A percentile compares a stretch with the other conserved stretches of the same genome.
phyloP scores from a whole-genome alignment of 176 grass and related monocot genomes.

The Aegilops bicornis region DNA sequence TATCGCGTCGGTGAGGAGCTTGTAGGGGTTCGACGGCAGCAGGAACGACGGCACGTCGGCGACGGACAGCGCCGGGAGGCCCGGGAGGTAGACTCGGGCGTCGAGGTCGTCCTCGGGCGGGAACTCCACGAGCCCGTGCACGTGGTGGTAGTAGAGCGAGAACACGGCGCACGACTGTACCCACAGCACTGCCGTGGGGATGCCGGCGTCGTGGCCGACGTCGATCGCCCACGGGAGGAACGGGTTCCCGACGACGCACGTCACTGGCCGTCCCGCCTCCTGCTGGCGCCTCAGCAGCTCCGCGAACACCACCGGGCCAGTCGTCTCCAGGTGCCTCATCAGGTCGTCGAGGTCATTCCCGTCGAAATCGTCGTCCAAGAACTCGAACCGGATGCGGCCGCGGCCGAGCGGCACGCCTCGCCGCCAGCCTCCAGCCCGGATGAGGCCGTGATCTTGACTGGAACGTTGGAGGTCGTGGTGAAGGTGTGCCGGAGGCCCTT shows the following conservation, averaged over 20 bases:
- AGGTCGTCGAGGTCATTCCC: slow-evolving; percentile 18
- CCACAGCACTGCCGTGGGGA: slow-evolving; percentile 72
- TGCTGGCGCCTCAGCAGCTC: slow-evolving; percentile 51
- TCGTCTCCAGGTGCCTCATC: slow-evolving; percentile 36
- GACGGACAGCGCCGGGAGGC: slow-evolving; percentile 48
- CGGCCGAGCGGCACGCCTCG: slow-evolving; percentile 30
- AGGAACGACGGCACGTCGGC: slow-evolving; percentile 74
- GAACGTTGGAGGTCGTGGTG: slow-evolving; percentile 39
- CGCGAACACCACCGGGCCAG: slow-evolving; percentile 4
- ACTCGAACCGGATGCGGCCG: slow-evolving; percentile 71
- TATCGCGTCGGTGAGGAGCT: slow-evolving; percentile 40
- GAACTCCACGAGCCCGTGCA: slow-evolving; percentile 49
- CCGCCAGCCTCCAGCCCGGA: slow-evolving; percentile 1
- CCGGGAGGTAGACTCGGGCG: slow-evolving; percentile 33
- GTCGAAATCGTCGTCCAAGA: slow-evolving; percentile 34
- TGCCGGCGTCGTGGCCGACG: slow-evolving; percentile 45
- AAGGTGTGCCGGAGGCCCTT: slow-evolving; percentile 67
- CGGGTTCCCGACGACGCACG: slow-evolving; percentile 68
- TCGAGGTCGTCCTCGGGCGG: slow-evolving; percentile 42
- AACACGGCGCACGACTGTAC: slow-evolving; percentile 81
- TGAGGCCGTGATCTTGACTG: slow-evolving; percentile 35
- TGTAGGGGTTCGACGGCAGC: slow-evolving; percentile 53
- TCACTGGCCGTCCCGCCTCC: slow-evolving; percentile 41
- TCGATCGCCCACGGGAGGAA: slow-evolving; percentile 68
- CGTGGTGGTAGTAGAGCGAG: slow-evolving; percentile 68